Evolutionary conservation across 345 rosid genomes (phyloP).

Genomic region (Salix koriyanagi): DNA sequence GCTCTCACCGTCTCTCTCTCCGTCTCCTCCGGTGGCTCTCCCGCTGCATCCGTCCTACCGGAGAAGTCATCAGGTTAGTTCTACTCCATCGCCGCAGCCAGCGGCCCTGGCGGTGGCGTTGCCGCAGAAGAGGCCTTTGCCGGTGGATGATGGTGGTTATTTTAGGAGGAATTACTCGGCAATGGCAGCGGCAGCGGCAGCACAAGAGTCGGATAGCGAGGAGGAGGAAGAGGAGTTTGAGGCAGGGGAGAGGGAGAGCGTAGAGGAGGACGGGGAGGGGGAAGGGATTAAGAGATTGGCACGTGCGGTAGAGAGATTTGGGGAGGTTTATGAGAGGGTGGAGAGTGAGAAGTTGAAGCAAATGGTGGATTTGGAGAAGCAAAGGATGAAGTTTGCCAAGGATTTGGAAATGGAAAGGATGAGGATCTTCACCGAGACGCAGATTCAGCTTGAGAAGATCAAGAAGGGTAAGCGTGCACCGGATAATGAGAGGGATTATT

Average conservation of each 20-base stretch:
- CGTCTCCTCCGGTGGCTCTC: constrained; percentile 54
- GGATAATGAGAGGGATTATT: constrained; percentile 30
- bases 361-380: constrained; percentile 98
- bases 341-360: constrained; percentile 86
- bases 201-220: constrained; percentile 43
- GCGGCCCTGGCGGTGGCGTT: constrained; percentile 47
- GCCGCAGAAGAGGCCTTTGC: constrained; percentile 63
- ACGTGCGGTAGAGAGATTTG: constrained; percentile 76
- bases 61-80: constrained; percentile 25
- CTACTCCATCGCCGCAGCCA: constrained; percentile 17
- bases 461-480: constrained; percentile 56
- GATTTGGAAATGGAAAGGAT: constrained; percentile 96
- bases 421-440: constrained; percentile 90
- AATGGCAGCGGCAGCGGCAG: constrained; percentile 78
- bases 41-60: constrained; percentile 28
- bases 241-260: constrained; percentile 31
- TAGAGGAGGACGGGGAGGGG: constrained; percentile 26
- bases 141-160: constrained; percentile 40
- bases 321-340: constrained; percentile 76
- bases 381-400: constrained; percentile 88
- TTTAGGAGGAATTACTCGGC: constrained; percentile 75
- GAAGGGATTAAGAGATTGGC: constrained; percentile 60
- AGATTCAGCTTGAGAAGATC: constrained; percentile 81
- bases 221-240: constrained; percentile 43
- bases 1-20: constrained; percentile 37